Percentiles rank a stretch among this genome's conserved stretches.
Conservation (phyloP, 805 yeast species). For the Naumovozyma dairenensis region DNA sequence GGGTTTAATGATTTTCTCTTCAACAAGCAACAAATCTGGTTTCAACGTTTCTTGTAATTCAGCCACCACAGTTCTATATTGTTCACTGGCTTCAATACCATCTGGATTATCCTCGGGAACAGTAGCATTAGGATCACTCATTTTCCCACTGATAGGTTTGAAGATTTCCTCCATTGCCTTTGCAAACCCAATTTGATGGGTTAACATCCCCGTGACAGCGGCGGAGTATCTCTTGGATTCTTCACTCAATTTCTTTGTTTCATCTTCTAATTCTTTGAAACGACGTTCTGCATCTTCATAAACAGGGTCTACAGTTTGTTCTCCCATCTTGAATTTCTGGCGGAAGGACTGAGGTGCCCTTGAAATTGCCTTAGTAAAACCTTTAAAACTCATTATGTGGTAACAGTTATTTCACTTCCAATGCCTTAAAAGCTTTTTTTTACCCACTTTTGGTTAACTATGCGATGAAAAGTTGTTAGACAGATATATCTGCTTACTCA, state of each 20-base stretch:
- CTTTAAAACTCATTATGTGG: conserved; percentile 79
- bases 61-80: conserved; percentile 76
- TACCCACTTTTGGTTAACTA: background rate
- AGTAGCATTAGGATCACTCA: conserved; percentile 79
- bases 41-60: conserved; percentile 78
- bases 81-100: conserved; percentile 90
- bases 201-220: conserved; percentile 89
- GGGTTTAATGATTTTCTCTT: conserved; percentile 79
- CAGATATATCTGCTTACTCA: too few relatives aligned
- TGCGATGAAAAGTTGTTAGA: too few relatives aligned
- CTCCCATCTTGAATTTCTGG: conserved; percentile 87
- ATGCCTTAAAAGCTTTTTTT: background rate
- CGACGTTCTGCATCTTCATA: conserved; percentile 94
- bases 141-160: conserved; percentile 88
- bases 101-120: conserved; percentile 93
- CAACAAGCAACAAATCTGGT: conserved; percentile 90
- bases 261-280: conserved; percentile 82
- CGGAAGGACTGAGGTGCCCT: conserved; percentile 89
- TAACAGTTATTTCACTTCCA: background rate
- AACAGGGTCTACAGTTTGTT: conserved; percentile 69
- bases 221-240: conserved; percentile 84
- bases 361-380: conserved; percentile 66
- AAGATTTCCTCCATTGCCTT: conserved; percentile 91
- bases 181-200: conserved; percentile 90
- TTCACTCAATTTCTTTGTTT: conserved; percentile 79